Base-by-base conservation (phyloP, 1,284 basidiomycete species). In the Grifola frondosa region DNA sequence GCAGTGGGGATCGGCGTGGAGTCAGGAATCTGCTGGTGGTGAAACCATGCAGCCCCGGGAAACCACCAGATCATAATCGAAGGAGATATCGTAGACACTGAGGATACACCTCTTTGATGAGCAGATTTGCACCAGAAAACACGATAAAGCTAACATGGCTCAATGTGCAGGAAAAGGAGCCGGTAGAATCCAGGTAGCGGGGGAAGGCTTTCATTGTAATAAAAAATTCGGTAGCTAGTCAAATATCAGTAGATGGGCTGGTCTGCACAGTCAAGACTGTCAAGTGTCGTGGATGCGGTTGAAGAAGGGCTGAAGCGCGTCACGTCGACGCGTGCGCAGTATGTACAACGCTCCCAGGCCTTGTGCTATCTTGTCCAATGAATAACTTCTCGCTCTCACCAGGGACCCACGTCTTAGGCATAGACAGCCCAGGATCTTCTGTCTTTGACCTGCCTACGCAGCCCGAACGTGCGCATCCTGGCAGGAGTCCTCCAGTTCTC, bases 11-110 rank as follows among this genome's bases (percentile, higher is more conserved):
- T 49, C 10, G 71, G 60, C 6, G 55, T 49, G 6, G 56, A 44
- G 10, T 67, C 68, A 2, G 85, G 85, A 39, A 88, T 73, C 45
- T 88, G 75, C 53, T 84, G 73, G 55, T 81, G 71, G 59, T 83
- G 78, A 55, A 88, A 88, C 85, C 86, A 88, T 20, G 68, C 64
- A 15, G 82, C 70, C 16, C 85, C 84, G 6, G 82, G 82, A 49
- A 68, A 77, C 37, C 76, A 54, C 75, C 80, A 84, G 13, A 76
- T 74, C 53, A 82, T 66, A 35, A 88, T 43, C 10, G 75, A 75
- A 24, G 84, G 80, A 5, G 72, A 57, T 20, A 83, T 66, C 1
- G 81, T 84, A 6, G 80, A 79, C 17, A 74, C 83, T 84, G 50
- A 0, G 19, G 13, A 19, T 30, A 15, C 4, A 21, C 12, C 2